Base-by-base conservation (phyloP, 2,329 filamentous ascomycete genomes). In the Raffaelea ambrosiae region DNA sequence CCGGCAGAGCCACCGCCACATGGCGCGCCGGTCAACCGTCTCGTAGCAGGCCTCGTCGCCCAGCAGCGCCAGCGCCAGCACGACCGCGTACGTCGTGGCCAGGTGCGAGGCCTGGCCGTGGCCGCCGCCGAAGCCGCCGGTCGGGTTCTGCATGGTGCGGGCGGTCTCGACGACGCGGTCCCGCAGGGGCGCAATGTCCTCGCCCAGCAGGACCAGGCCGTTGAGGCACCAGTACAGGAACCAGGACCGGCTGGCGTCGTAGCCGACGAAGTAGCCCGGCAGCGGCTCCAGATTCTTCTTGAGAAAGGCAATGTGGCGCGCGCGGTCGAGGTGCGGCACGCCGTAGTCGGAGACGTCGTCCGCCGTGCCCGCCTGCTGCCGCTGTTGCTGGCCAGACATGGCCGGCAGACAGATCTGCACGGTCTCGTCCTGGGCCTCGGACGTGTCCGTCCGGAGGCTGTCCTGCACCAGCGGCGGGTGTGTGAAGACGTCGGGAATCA, bases 221-320 rank as follows among this genome's bases (percentile, higher is more conserved):
- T 83, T 79, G 47, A 97, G 71, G 46, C 79, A 86, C 93, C 93
- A 98, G 69, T 96, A 97, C 54, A 95, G 75, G 59, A 95, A 78
- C 93, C 93, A 98, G 10, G 93, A 90, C 48, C 91, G 75, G 61
- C 86, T 90, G 29, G 93, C 84, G 70, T 98, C 93, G 55, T 89
- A 79, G 43, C 74, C 75, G 46, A 84, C 81, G 65, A 85, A 95
- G 3, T 70, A 71, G 8, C 76, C 68, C 0, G 91, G 88, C 51
- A 94, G 79, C 43, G 70, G 71, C 21, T 69, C 70, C 29, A 84
- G 66, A 55, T 70, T 71, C 54, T 71, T 73, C 54, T 74, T 72
- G 44, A 90, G 66, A 60, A 88, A 90, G 31, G 62, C 65, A 50
- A 78, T 69, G 65, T 84, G 81, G 39, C 69, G 70, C 51, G 68